Percentiles rank a stretch among this genome's conserved stretches.
phyloP scores from a whole-genome alignment of 352 stramenopile species.

The Halophytophthora batemanensis region DNA sequence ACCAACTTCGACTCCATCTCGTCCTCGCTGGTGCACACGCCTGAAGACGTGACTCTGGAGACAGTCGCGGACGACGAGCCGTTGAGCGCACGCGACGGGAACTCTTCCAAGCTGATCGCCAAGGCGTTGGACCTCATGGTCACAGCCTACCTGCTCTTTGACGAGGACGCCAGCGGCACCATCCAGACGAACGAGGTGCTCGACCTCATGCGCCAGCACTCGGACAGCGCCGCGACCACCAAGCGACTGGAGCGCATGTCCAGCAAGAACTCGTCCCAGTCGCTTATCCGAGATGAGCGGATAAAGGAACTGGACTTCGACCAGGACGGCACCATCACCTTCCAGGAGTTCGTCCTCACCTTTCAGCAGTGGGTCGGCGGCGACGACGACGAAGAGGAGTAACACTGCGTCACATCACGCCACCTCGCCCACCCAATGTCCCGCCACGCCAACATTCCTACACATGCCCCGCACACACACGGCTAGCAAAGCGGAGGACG shows the following conservation, averaged over 20 bases:
- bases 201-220: constrained; percentile 58
- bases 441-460: too few relatives aligned
- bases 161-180: constrained; percentile 77
- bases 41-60: constrained; percentile 34
- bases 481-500: too few relatives aligned
- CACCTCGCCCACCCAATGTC: too few relatives aligned
- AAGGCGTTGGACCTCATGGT: constrained; percentile 84
- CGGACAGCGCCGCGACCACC: constrained; percentile 21
- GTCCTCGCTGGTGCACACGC: constrained; percentile 24
- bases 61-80: constrained; percentile 21
- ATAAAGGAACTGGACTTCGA: constrained; percentile 89
- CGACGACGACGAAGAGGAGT: constrained; percentile 40
- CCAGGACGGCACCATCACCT: constrained; percentile 86
- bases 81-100: constrained; percentile 17
- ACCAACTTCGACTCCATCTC: constrained; percentile 61
- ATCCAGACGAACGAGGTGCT: constrained; percentile 77
- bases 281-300: constrained; percentile 55
- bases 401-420: constrained; percentile 9
- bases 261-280: constrained; percentile 56
- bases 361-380: constrained; percentile 85
- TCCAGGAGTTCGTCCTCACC: constrained; percentile 87
- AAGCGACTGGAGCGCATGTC: constrained; percentile 44
- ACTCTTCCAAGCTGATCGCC: constrained; percentile 46
- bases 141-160: constrained; percentile 82
- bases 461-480: too few relatives aligned